A percentile compares a stretch with the other conserved stretches of the same genome.
phyloP scores from a whole-genome alignment of 805 yeast species.

The Candida andamanensis region DNA sequence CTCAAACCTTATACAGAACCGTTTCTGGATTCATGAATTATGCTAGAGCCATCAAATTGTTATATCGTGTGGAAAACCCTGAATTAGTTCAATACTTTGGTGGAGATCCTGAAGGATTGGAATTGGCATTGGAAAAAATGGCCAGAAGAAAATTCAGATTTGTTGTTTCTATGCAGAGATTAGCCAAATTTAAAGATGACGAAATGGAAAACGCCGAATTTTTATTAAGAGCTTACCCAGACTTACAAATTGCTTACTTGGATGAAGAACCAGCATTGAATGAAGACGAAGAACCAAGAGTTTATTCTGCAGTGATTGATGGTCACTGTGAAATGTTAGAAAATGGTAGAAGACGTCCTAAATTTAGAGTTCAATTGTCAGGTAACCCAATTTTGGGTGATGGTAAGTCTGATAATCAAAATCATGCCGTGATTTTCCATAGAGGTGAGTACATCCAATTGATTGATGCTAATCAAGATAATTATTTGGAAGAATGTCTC shows the following conservation, averaged over 20 bases:
- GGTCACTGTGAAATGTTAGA: constrained; percentile 59
- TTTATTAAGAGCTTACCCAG: constrained; percentile 61
- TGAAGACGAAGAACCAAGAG: constrained; percentile 41
- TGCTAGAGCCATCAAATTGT: constrained; percentile 42
- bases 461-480: constrained; percentile 81
- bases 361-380: constrained; percentile 59
- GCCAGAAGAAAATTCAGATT: constrained; percentile 60
- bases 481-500: constrained; percentile 75
- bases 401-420: constrained; percentile 82
- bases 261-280: constrained; percentile 45
- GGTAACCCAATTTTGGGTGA: constrained; percentile 84
- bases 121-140: constrained; percentile 83
- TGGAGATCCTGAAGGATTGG: constrained; percentile 95
- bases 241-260: constrained; percentile 57
- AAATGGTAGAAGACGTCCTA: constrained; percentile 55
- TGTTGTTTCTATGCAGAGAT: constrained; percentile 61
- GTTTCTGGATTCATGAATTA: constrained; percentile 45
- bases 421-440: constrained; percentile 66
- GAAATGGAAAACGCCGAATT: constrained; percentile 58
- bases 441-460: constrained; percentile 80
- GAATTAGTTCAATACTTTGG: constrained; percentile 84
- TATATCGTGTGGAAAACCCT: constrained; percentile 43
- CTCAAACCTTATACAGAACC: constrained; percentile 44
- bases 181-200: constrained; percentile 48
- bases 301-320: constrained; percentile 65